Conservation (phyloP, 495 filamentous ascomycete species). For the Daldinia grandis region DNA sequence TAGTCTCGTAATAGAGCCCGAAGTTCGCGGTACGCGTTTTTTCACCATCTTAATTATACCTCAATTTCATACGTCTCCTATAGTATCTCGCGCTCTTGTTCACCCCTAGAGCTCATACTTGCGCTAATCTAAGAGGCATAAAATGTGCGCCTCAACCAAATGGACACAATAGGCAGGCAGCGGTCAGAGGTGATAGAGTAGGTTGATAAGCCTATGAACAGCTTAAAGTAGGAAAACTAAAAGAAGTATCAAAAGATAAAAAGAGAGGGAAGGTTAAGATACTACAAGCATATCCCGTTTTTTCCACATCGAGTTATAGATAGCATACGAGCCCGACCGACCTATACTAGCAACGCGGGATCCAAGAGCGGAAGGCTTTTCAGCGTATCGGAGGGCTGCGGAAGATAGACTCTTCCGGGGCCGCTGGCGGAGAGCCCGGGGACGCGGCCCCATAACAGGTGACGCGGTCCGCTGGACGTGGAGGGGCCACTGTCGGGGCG, state of each 20-base stretch:
- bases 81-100: background rate
- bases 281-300: too few species aligned
- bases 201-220: too few species aligned
- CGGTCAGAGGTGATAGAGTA: too few species aligned
- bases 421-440: background rate
- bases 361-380: background rate
- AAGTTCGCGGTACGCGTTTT: background rate
- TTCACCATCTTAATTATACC: background rate
- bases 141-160: too few species aligned
- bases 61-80: background rate
- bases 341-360: too few species aligned
- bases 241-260: too few species aligned
- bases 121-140: background rate
- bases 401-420: background rate
- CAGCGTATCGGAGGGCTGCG: background rate
- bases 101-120: background rate
- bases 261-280: too few species aligned
- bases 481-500: background rate
- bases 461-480: background rate
- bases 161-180: too few species aligned
- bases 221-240: too few species aligned
- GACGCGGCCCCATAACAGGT: background rate
- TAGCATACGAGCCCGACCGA: too few species aligned
- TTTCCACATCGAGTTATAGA: too few species aligned
- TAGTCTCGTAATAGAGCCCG: background rate